Percentiles rank a stretch among this genome's conserved stretches.
Conservation (phyloP, 352 stramenopile genomes). For the Elongisporangium undulatum region DNA sequence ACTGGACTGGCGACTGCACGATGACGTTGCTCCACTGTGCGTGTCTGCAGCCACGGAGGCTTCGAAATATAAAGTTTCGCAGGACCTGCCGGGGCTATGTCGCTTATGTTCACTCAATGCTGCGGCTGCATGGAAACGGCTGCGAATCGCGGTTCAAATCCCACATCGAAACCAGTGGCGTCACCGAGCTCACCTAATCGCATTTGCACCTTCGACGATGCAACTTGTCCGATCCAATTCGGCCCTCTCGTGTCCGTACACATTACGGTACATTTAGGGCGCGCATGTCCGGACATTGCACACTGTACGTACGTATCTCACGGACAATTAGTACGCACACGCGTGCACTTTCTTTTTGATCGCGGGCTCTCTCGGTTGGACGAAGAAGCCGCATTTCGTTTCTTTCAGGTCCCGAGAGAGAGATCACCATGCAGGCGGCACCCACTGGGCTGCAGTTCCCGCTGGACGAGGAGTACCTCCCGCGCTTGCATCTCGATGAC, state of each 20-base stretch:
- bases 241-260: background rate
- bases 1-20: background rate
- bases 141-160: background rate
- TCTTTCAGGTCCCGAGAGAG: background rate
- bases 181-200: background rate
- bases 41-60: background rate
- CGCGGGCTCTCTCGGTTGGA: background rate
- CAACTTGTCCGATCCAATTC: background rate
- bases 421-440: background rate
- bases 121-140: background rate
- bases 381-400: background rate
- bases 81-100: background rate
- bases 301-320: background rate
- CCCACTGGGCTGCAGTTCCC: slow-evolving; percentile 37
- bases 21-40: background rate
- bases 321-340: background rate
- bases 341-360: background rate
- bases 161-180: background rate
- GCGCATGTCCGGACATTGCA: background rate
- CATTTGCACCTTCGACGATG: background rate
- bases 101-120: background rate
- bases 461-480: slow-evolving; percentile 47
- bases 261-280: background rate
- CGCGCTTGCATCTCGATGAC: slow-evolving; percentile 28
- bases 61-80: background rate